phyloP scores from a whole-genome alignment of 2,329 filamentous ascomycete species.

The Fusarium oxysporum region DNA sequence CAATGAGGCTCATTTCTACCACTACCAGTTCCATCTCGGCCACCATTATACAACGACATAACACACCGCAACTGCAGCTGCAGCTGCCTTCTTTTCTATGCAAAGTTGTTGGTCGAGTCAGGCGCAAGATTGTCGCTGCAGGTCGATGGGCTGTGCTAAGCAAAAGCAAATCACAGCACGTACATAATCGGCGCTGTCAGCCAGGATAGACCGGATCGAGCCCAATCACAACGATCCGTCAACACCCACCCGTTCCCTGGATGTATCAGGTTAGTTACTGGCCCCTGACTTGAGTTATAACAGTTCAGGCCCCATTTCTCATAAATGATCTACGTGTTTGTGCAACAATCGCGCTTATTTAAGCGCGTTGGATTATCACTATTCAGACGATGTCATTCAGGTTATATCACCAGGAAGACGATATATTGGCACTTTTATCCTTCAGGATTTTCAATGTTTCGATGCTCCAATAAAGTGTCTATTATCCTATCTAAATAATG shows the following conservation, averaged over 20 bases:
- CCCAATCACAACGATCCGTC: not conserved
- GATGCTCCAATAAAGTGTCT: too few relatives aligned
- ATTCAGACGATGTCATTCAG: not conserved
- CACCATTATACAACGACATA: not conserved
- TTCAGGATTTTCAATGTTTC: not conserved
- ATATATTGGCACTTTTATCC: not conserved
- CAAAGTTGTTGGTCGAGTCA: not conserved
- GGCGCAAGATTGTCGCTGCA: not conserved
- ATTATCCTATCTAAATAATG: not conserved
- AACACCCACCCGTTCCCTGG: not conserved
- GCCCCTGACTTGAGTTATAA: not conserved
- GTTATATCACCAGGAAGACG: too few relatives aligned
- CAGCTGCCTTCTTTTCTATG: not conserved
- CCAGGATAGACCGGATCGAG: not conserved
- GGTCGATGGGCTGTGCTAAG: not conserved
- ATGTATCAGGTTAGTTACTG: not conserved
- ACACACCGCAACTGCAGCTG: conserved; percentile 13
- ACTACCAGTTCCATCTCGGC: not conserved
- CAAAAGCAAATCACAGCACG: conserved; percentile 25
- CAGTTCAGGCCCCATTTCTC: not conserved
- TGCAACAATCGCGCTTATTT: not conserved
- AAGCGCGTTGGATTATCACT: not conserved
- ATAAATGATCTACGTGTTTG: not conserved
- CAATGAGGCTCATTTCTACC: conserved; percentile 12
- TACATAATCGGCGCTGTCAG: not conserved